Evolutionary conservation across 306 rosid genomes (phyloP), one percentile per base, ranked within the genome.

Genomic region (Medicago ruthenica): DNA sequence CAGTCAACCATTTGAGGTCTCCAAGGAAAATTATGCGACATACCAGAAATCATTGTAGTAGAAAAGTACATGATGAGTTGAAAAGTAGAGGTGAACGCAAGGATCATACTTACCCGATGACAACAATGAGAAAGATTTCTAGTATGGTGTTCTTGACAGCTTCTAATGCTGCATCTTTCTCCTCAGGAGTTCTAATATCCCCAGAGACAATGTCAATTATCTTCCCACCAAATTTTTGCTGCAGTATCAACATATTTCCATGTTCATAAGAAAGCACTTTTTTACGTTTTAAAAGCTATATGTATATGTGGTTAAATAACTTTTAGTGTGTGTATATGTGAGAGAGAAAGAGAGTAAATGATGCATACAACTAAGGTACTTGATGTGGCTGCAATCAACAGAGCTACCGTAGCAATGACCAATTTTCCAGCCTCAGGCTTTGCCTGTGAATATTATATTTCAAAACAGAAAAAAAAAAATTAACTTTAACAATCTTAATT

Each of bases 191-290:
- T 66, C 55, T 54, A 2, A 86, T 71, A 76, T 90, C 83, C 77
- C 88, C 79, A 0, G 96, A 88, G 47, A 90, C 96, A 75, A 90
- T 90, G 84, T 90, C 96, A 75, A 90, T 86, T 77, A 90, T 88
- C 81, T 80, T 79, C 73, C 96, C 96, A 64, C 94, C 91, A 75
- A 85, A 89, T 83, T 85, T 89, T 76, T 89, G 94, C 94, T 89
- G 78, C 69, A 79, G 58, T 53, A 84, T 44, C 63, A 76, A 71
- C 62, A 83, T 58, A 22, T 44, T 66, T 59, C 48, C 71, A 71
- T 50, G 73, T 55, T 78, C 78, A 53, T 81, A 39, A 74, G 55
- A 61, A 73, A 69, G n/a, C 51, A 37, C n/a, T n/a, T n/a, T n/a
- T n/a, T n/a, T n/a, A n/a, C n/a, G n/a, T n/a, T n/a, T n/a, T n/a